Base-by-base conservation (phyloP, 2,329 filamentous ascomycete species). In the Biscogniauxia mediterranea region DNA sequence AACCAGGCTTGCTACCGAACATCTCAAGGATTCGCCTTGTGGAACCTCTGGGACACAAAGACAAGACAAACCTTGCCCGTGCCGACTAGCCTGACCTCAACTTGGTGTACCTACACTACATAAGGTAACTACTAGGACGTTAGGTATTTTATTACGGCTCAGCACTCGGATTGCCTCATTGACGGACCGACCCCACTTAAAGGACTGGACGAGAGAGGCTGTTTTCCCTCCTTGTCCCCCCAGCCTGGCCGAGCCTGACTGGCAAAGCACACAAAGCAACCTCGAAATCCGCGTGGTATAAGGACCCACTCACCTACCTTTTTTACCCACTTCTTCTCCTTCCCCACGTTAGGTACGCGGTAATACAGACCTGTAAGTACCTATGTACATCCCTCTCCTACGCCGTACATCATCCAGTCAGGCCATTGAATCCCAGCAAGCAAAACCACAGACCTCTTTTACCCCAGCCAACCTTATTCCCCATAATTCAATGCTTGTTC, bases 111-210 rank as follows among this genome's bases (percentile, higher is more conserved):
- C 7, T 32, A 32, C n/a, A n/a, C n/a, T n/a, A n/a, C n/a, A n/a
- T n/a, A n/a, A n/a, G 7, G 11, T 13, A 32, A 28, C 26, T 32
- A 32, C 28, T 32, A 32, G 28, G 3, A 9, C 3, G 23, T 23
- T 32, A 32, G 7, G 28, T 32, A 9, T 32, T 9, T 32, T 32
- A 9, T 32, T 46, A 46, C 17, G 7, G 38, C 59, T 62, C 53
- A 56, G 52, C 57, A 60, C 52, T 25, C 59, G 56, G 59, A 19
- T 54, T 59, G 52, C 59, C 54, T 32, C 49, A 60, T 60, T 62
- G 55, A 60, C 54, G 50, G 19, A 32, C 38, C 11, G 53, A 59
- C 59, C 61, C 63, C 64, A 65, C 54, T 42, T 13, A 20, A 32
- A 50, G 50, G 52, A 17, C 19, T 25, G 28, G 19, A 20, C 19